These are phyloP conservation scores for Lipomyces japonicus DNA, from an alignment of 805 yeast species.

Conservation along the genomic window DNA sequence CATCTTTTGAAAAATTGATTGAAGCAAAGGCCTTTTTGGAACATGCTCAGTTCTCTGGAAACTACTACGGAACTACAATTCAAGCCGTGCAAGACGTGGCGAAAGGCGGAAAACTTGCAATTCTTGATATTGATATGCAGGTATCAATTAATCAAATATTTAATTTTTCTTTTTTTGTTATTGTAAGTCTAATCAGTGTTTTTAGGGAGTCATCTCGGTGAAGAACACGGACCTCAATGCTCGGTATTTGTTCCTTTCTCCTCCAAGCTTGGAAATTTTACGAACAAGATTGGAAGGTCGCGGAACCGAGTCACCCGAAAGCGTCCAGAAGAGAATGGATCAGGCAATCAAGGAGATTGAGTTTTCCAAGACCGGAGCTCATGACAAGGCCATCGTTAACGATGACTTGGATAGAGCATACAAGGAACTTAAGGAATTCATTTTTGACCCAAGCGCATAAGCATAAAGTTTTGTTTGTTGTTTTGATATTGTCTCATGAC, in stretches of 20 bases:
- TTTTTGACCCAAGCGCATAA: conserved; percentile 48
- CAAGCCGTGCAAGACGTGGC: conserved; percentile 76
- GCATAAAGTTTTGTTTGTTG: neutral
- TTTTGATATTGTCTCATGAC: neutral
- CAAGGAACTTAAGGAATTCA: conserved; percentile 70
- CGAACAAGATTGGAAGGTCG: conserved; percentile 73
- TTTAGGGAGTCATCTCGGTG: conserved; percentile 80
- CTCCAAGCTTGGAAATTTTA: conserved; percentile 83
- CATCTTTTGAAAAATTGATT: conserved; percentile 72
- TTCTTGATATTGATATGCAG: conserved; percentile 97
- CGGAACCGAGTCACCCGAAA: conserved; percentile 92
- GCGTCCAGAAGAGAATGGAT: conserved; percentile 72
- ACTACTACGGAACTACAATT: conserved; percentile 92
- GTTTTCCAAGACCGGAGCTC: conserved; percentile 82
- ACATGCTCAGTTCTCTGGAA: conserved; percentile 97
- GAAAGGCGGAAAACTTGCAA: conserved; percentile 59
- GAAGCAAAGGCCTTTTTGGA: conserved; percentile 78
- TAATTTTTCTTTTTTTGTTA: neutral
- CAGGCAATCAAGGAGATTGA: conserved; percentile 90
- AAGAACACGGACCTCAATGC: conserved; percentile 80
- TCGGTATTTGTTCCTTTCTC: conserved; percentile 79
- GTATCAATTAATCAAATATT: conserved; percentile 1
- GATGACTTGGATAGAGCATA: conserved; percentile 91
- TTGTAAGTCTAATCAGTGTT: neutral
- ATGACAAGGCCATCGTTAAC: conserved; percentile 82